Conservation (phyloP, 345 rosid genomes). For the Schrenkiella parvula region DNA sequence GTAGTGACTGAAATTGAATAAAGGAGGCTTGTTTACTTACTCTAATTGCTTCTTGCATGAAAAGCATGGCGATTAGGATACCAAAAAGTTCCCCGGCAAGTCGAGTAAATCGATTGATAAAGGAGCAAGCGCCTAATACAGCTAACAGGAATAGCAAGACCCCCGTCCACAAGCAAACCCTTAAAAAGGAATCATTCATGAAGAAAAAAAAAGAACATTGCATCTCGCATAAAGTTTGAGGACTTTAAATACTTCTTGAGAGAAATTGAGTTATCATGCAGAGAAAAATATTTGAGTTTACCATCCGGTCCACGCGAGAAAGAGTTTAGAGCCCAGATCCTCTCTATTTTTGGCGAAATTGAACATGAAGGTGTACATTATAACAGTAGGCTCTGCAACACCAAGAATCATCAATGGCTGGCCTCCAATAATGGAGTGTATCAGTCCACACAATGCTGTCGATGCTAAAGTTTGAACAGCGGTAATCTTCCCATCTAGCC, state of each 20-base stretch:
- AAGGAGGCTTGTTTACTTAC: conserved; percentile 37
- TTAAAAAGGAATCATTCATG: conserved; percentile 24
- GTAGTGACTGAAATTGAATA: neutral
- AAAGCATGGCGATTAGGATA: conserved; percentile 89
- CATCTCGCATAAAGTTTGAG: neutral
- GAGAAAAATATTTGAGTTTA: conserved; percentile 30
- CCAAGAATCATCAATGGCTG: conserved; percentile 93
- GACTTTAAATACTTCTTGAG: neutral
- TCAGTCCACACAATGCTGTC: conserved; percentile 84
- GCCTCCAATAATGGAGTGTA: conserved; percentile 84
- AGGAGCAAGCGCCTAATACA: conserved; percentile 82
- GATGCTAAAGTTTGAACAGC: conserved; percentile 94
- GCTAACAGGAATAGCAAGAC: conserved; percentile 80
- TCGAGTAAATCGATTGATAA: conserved; percentile 91
- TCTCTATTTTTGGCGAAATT: conserved; percentile 72
- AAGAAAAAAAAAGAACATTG: neutral
- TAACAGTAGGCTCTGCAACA: conserved; percentile 96
- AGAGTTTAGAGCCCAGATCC: conserved; percentile 75
- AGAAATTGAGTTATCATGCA: neutral
- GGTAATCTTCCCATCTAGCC: conserved; percentile 71
- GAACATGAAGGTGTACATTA: conserved; percentile 96
- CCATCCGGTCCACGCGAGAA: conserved; percentile 97
- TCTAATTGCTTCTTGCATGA: conserved; percentile 89
- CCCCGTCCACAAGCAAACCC: conserved; percentile 98
- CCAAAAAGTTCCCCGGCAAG: conserved; percentile 93